Evolutionary conservation across 1,284 basidiomycete species (phyloP), one percentile per base, ranked within the genome.

Genomic region (Ustilago hordei): DNA sequence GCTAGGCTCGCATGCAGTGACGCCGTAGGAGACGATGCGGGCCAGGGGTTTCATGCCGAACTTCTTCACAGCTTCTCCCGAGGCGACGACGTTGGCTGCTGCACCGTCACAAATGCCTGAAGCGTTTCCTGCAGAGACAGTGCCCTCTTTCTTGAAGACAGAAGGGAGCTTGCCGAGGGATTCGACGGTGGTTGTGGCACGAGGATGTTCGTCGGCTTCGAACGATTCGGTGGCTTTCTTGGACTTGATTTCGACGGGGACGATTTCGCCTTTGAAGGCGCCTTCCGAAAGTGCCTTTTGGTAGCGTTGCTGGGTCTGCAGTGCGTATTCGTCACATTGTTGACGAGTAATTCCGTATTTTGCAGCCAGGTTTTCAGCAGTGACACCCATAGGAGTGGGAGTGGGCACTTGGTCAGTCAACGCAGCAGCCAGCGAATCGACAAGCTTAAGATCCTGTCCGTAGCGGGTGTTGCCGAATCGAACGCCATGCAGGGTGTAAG

Each of bases 91-190:
- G 79, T 98, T 89, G 17, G 96, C 96, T 52, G 94, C 95, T n/a
- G 95, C 97, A 85, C 96, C 96, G 85, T 99, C 97, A 86, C 95
- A 97, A 86, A 99, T 88, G 61, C 92, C 93, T n/a, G 92, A 94
- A 4, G 96, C 94, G 88, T 99, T 99, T 70, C 95, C 96, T 64
- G 96, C 92, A 19, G 95, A 98, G 86, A 99, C 95, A 55, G 90
- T 91, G 62, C 96, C 96, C 76, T 92, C 90, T 89, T 90, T 90
- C 79, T 93, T 93, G 90, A 99, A 99, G 32, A 93, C 93, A 55
- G 94, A 92, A 75, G 91, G 91, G 62, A 99, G 90, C 35, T 91
- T 89, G 55, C 93, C 93, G 78, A 98, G 91, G 87, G 95, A 95
- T 80, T 98, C 95, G 86, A 92, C 94, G 80, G 96, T 91, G 76